Evolutionary conservation across 805 yeast genomes (phyloP), one percentile per base, ranked within the genome.

Genomic region (Yamadazyma endophytica): DNA sequence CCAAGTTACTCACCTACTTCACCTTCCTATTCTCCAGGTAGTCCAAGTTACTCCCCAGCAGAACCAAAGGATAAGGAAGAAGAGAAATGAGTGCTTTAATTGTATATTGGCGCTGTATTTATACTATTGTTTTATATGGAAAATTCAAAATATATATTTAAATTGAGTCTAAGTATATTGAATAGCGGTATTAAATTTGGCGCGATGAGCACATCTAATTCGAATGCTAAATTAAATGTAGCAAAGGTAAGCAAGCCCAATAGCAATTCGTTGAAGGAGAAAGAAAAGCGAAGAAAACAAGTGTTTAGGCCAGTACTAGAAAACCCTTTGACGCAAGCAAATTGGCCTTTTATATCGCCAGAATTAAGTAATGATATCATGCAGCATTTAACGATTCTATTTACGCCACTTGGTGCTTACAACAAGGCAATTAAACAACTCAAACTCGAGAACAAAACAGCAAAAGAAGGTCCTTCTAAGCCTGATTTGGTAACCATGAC

Each of bases 1-100:
- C 85, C 86, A 37, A 43, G 56, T 4, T 79, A 79, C 50, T 63
- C 76, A 0, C 92, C 92, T 32, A 81, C 89, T 0, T 77, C 87
- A 0, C 92, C 94, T 45, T 49, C 67, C 11, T 82, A 81, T 57
- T 64, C 76, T 0, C 87, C 92, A 30, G 82, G 92, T 1, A 75
- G 83, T 1, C 82, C 84, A 43, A 50, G 61, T 2, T 81, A 80
- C 52, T 66, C 77, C 0, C 89, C 90, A 36, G 84, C 95, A 0
- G 78, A 89, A 0, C 96, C 96, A 82, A 40, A 37, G 49, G 13
- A 19, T 19, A 19, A 19, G 11, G 21, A n/a, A n/a, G n/a, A n/a
- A n/a, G n/a, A n/a, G n/a, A n/a, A n/a, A n/a, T n/a, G n/a, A n/a
- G n/a, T n/a, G n/a, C n/a, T n/a, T n/a, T n/a, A n/a, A n/a, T n/a